Conservation (phyloP, 306 rosid genomes). For the Castanospermum australe region DNA sequence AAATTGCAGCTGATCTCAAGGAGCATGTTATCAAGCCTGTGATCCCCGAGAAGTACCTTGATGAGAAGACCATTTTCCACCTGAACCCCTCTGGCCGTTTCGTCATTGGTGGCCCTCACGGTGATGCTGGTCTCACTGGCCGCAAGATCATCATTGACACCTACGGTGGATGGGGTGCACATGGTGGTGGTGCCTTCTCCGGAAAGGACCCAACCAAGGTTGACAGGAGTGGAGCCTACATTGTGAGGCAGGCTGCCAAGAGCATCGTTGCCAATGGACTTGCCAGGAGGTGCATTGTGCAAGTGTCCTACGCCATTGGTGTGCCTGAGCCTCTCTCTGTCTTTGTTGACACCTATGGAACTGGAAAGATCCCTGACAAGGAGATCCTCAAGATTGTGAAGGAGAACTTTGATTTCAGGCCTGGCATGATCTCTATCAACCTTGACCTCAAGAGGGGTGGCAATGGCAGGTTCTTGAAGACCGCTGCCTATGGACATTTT, state of each 20-base stretch:
- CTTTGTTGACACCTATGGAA: constrained; percentile 43
- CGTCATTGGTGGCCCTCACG: constrained; percentile 52
- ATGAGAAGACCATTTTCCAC: constrained; percentile 48
- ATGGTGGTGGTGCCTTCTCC: constrained; percentile 53
- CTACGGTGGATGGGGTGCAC: constrained; percentile 49
- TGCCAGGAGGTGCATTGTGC: constrained; percentile 48
- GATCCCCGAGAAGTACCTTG: constrained; percentile 50
- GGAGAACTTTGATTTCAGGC: constrained; percentile 51
- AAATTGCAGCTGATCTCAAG: constrained; percentile 44
- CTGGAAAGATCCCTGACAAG: constrained; percentile 45
- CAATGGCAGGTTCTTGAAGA: constrained; percentile 46
- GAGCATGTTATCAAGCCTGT: constrained; percentile 52
- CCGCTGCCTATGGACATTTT: constrained; percentile 56
- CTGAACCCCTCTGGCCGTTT: constrained; percentile 48
- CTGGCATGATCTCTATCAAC: constrained; percentile 54
- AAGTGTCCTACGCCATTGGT: constrained; percentile 57
- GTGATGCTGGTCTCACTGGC: constrained; percentile 49
- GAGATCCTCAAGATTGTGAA: constrained; percentile 49
- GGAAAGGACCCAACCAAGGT: constrained; percentile 52
- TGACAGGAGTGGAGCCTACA: constrained; percentile 49
- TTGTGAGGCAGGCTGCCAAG: constrained; percentile 47
- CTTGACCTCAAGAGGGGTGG: constrained; percentile 64
- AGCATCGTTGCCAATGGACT: constrained; percentile 45
- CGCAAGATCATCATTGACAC: constrained; percentile 51
- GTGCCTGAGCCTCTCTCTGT: constrained; percentile 56